phyloP scores from a whole-genome alignment of 2,329 filamentous ascomycete genomes.

The Penicillium sp. region DNA sequence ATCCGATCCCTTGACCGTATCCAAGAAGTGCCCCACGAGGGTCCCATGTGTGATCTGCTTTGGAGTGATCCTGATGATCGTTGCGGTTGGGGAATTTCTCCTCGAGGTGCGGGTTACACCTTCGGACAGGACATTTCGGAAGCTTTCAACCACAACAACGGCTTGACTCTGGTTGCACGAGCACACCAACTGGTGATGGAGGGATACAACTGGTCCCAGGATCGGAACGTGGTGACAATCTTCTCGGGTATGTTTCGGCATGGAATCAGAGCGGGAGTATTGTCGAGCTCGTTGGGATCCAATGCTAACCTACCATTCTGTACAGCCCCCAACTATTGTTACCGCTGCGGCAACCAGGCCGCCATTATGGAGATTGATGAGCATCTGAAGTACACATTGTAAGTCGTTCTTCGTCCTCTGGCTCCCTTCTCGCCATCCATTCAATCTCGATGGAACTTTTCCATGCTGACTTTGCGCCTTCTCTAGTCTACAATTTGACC shows the following conservation, averaged over 20 bases:
- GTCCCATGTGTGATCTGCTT: slow-evolving; percentile 95
- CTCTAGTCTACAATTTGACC: slow-evolving; percentile 95
- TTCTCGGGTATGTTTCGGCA: slow-evolving; percentile 72
- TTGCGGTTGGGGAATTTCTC: slow-evolving; percentile 94
- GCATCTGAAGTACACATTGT: slow-evolving; percentile 99
- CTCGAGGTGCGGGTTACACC: slow-evolving; percentile 90
- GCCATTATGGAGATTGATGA: slow-evolving; percentile 99
- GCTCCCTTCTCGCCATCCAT: neutral
- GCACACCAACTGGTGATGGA: slow-evolving; percentile 99
- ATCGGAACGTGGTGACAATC: slow-evolving; percentile 96
- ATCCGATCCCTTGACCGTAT: slow-evolving; percentile 94
- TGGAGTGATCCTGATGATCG: slow-evolving; percentile 98
- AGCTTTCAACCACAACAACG: slow-evolving; percentile 99
- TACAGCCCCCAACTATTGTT: slow-evolving; percentile 86
- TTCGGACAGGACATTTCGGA: slow-evolving; percentile 98
- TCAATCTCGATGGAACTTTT: neutral
- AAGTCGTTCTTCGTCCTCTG: slow-evolving; percentile 49
- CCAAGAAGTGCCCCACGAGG: slow-evolving; percentile 97
- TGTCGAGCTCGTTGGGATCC: neutral
- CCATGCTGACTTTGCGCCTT: slow-evolving; percentile 10
- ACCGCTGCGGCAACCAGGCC: slow-evolving; percentile 97
- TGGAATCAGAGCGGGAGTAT: neutral
- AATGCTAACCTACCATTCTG: neutral
- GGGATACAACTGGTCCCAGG: slow-evolving; percentile 99
- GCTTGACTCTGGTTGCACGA: slow-evolving; percentile 89